Evolutionary conservation across 345 rosid species (phyloP).

Genomic region (Syzygium aqueum): DNA sequence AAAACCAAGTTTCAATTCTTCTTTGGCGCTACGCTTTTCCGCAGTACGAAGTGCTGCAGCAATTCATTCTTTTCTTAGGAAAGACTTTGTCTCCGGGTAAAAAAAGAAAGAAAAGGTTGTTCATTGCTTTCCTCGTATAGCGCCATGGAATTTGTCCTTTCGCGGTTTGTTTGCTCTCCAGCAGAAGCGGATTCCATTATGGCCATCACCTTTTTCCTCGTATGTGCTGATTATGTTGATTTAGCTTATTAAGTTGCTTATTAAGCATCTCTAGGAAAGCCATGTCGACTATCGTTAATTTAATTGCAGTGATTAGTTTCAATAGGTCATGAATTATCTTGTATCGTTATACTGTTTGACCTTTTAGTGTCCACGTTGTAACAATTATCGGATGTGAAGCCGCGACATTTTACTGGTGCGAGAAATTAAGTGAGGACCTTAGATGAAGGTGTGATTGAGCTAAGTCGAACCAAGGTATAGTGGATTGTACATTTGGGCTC

Average conservation of each 20-base stretch:
- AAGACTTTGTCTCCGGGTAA: not conserved
- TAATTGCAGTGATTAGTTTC: not conserved
- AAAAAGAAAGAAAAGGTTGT: not conserved
- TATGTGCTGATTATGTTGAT: too few species aligned
- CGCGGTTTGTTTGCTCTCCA: not conserved
- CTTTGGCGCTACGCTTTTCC: not conserved
- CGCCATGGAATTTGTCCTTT: not conserved
- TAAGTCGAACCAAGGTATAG: not conserved
- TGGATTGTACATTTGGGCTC: not conserved
- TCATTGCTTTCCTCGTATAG: not conserved
- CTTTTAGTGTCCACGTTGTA: not conserved
- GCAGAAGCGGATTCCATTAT: not conserved
- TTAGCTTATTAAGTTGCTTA: not conserved
- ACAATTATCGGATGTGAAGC: not conserved
- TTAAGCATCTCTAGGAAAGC: not conserved
- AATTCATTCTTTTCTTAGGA: not conserved
- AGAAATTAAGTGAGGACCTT: not conserved
- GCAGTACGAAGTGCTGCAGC: not conserved
- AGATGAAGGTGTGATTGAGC: not conserved
- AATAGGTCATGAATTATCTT: not conserved
- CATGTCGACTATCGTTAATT: not conserved
- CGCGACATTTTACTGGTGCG: not conserved
- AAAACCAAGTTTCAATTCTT: not conserved
- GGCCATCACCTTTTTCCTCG: too few species aligned
- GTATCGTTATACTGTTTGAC: not conserved